Evolutionary conservation across 2,329 filamentous ascomycete species (phyloP), one percentile per base, ranked within the genome.

Genomic region (Diaporthe australafricana): DNA sequence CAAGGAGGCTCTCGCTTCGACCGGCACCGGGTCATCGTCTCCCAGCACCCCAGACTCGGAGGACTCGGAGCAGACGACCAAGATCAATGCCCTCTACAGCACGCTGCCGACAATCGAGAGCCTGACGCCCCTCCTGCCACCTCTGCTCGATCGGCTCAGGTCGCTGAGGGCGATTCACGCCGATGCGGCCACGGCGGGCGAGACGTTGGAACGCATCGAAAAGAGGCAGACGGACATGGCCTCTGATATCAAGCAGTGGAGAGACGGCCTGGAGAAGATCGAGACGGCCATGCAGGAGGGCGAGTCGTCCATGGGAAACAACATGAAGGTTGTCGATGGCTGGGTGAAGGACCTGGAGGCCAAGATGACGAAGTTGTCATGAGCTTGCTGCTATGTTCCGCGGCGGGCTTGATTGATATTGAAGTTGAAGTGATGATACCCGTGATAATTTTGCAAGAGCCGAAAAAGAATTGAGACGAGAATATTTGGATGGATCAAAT

Each of bases 11-110:
- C 83, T 91, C 27, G 85, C 85, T 12, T 81, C 83, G 7, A 81
- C 84, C 38, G 84, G 86, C 22, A 42, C 65, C 17, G 72, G 72
- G 16, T 27, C 65, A 9, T 53, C 65, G 1, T 73, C 70, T n/a
- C 72, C 72, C 16, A 84, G 80, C 11, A 80, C 84, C 4, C 76
- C 82, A 1, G 78, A 83, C 5, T 69, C 79, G 35, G 83, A 88
- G 70, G 86, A 92, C 74, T 84, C 87, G 11, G 94, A 97, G 77
- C 93, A 97, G 77, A 88, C 91, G 50, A 88, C 93, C 68, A 98
- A 98, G 80, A 93, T 99, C 80, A 96, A 97, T 75, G 94, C 95
- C 1, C 88, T 99, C 6, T 98, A 98, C 81, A 93, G 93, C 1
- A 94, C 94, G 3, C 85, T 99, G 20, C 92, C 95, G 1, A 96